Evolutionary conservation across 345 rosid species (phyloP).

Genomic region (Populus pruinosa): DNA sequence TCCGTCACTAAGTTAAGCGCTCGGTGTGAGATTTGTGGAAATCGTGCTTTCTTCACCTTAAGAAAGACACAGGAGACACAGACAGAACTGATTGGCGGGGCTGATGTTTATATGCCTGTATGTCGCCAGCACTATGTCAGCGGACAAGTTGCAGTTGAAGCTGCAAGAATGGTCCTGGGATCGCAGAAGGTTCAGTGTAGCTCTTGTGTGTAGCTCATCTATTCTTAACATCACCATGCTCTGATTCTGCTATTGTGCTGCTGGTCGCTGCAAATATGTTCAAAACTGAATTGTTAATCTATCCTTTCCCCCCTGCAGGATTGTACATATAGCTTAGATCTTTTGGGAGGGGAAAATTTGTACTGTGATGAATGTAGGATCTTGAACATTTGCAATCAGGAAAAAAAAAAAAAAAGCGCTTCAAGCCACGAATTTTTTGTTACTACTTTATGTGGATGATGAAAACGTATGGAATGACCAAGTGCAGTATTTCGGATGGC

Average conservation of each 20-base stretch:
- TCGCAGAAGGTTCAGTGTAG: slow-evolving; percentile 39
- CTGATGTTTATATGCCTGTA: slow-evolving; percentile 84
- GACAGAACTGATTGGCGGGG: slow-evolving; percentile 73
- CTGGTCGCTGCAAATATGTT: neutral
- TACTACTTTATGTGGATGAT: neutral
- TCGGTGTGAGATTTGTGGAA: slow-evolving; percentile 75
- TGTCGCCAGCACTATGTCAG: slow-evolving; percentile 69
- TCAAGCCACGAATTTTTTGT: neutral
- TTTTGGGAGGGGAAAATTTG: neutral
- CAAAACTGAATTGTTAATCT: neutral
- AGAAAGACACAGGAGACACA: slow-evolving; percentile 67
- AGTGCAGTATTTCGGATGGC: too few relatives aligned
- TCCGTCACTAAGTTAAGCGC: slow-evolving; percentile 76
- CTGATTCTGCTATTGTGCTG: neutral
- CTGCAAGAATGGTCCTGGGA: slow-evolving; percentile 59
- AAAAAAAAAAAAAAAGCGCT: neutral
- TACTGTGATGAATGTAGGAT: neutral
- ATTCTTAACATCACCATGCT: neutral
- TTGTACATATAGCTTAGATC: neutral
- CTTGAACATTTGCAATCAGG: neutral
- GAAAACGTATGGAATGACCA: neutral
- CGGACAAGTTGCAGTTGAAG: slow-evolving; percentile 66
- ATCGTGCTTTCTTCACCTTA: slow-evolving; percentile 63
- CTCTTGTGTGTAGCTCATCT: slow-evolving; percentile 10
- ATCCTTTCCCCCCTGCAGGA: neutral